Percentiles rank a stretch among this genome's conserved stretches.
These are phyloP conservation scores for Parmales sp. DNA, from an alignment of 108 stramenopile species.

Conservation along the genomic window DNA sequence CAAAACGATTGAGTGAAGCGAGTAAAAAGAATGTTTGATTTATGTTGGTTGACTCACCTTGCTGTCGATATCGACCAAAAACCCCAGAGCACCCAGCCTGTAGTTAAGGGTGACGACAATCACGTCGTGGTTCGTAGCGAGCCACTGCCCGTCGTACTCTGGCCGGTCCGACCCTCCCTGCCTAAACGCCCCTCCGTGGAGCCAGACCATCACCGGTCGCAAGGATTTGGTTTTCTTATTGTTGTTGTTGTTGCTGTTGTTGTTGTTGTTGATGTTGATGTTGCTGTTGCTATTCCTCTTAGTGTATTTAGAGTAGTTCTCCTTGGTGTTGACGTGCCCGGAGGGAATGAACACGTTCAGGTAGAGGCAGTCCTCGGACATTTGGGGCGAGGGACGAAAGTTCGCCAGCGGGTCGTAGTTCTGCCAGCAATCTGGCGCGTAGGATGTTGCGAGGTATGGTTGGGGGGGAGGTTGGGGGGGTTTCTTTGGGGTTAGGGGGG, in stretches of 20 bases:
- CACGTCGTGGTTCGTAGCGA: slow-evolving; percentile 10
- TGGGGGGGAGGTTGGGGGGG: not conserved
- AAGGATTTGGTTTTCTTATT: not conserved
- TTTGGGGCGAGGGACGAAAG: slow-evolving; percentile 32
- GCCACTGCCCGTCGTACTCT: slow-evolving; percentile 7
- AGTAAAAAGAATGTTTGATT: too few relatives aligned
- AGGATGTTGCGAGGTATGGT: slow-evolving; percentile 33
- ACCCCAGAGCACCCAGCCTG: slow-evolving; percentile 37
- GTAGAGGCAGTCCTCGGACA: slow-evolving; percentile 66
- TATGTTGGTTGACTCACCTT: too few relatives aligned
- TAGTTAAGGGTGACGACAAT: slow-evolving; percentile 41
- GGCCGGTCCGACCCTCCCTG: not conserved
- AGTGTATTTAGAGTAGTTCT: not conserved
- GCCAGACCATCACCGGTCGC: slow-evolving; percentile 34
- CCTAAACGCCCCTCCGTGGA: slow-evolving; percentile 42
- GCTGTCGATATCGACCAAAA: slow-evolving; percentile 31
- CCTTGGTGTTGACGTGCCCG: slow-evolving; percentile 24
- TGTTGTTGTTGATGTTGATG: not conserved
- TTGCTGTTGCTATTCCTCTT: not conserved
- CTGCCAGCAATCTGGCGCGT: slow-evolving; percentile 59
- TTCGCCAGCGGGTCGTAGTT: slow-evolving; percentile 39
- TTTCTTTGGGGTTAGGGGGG: not conserved
- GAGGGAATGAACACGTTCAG: slow-evolving; percentile 55
- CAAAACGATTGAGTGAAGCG: too few relatives aligned
- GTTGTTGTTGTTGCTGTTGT: not conserved